Percentiles rank a stretch among this genome's conserved stretches.
Conservation (phyloP, 78 protist species). For the Isochrysis galbana region DNA sequence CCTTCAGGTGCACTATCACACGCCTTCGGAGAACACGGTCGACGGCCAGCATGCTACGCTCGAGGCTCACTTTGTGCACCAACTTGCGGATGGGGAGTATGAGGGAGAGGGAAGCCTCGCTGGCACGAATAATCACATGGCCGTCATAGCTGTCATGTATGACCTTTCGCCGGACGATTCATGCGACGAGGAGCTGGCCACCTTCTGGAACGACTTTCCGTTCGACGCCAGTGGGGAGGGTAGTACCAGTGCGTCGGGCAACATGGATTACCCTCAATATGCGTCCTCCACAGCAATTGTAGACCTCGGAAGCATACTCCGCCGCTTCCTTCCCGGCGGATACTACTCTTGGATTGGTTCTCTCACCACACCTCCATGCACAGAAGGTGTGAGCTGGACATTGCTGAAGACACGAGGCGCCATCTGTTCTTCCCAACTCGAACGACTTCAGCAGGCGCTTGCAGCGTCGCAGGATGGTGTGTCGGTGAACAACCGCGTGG, state of each 20-base stretch:
- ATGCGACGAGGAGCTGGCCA: background rate
- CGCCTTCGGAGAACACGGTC: background rate
- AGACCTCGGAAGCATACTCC: too few relatives aligned
- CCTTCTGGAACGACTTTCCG: background rate
- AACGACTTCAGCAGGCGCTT: background rate
- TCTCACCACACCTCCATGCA: background rate
- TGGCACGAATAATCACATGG: background rate
- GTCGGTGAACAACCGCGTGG: background rate
- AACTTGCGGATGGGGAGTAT: background rate
- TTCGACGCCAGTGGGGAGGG: too few relatives aligned
- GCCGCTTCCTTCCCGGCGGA: too few relatives aligned
- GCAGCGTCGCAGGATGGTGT: background rate
- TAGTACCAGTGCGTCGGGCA: too few relatives aligned
- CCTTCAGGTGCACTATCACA: background rate
- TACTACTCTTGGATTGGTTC: background rate
- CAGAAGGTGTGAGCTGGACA: background rate
- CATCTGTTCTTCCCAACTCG: background rate
- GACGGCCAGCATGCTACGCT: background rate
- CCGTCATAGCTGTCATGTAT: background rate
- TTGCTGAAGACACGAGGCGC: background rate
- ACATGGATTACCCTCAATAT: too few relatives aligned
- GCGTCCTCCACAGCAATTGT: too few relatives aligned
- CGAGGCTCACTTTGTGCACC: background rate
- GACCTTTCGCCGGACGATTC: too few relatives aligned
- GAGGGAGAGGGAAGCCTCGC: background rate